Evolutionary conservation across 768 basidiomycete species (phyloP), one percentile per base, ranked within the genome.

Genomic region (Lentinula edodes): DNA sequence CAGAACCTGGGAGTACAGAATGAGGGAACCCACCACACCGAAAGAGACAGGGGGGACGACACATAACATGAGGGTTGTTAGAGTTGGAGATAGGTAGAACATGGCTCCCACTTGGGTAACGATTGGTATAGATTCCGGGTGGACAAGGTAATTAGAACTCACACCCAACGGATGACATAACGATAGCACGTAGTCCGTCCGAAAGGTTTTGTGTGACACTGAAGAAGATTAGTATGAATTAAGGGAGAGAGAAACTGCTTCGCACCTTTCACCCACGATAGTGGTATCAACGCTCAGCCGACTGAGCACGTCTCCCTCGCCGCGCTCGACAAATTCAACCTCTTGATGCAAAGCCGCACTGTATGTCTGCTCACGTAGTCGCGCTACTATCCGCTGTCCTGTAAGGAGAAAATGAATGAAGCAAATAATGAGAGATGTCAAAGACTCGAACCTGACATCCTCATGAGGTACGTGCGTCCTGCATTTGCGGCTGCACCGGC

Each of bases 151-250:
- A 16, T 32, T 6, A 63, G 18, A 80, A 20, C 90, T 73, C 72
- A 95, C 93, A 80, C 57, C 96, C 96, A 66, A 94, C 95, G n/a
- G 89, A 86, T 36, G 94, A 92, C 80, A 96, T 95, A 38, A 98
- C 91, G 38, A 94, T 72, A 0, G 95, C 91, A 52, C 93, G 88
- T 46, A 87, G 74, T 20, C 89, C 90, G 69, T 92, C 90, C 1
- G 90, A 91, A 35, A 92, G 80, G 63, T 91, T 89, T 71, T 89
- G 88, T 0, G 90, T 90, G 5, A 91, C 80, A 63, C 89, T 90
- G n/a, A 48, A 46, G 43, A 10, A 34, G 18, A 15, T 43, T 42
- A 62, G 66, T 39, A n/a, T 46, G 23, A 52, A 51, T 54, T 13
- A 51, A 56, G 32, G 16, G 12, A 48, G 10, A 42, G 32, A 60